Evolutionary conservation across 164 flowering plant species (phyloP).

Genomic region (Platanus orientalis): DNA sequence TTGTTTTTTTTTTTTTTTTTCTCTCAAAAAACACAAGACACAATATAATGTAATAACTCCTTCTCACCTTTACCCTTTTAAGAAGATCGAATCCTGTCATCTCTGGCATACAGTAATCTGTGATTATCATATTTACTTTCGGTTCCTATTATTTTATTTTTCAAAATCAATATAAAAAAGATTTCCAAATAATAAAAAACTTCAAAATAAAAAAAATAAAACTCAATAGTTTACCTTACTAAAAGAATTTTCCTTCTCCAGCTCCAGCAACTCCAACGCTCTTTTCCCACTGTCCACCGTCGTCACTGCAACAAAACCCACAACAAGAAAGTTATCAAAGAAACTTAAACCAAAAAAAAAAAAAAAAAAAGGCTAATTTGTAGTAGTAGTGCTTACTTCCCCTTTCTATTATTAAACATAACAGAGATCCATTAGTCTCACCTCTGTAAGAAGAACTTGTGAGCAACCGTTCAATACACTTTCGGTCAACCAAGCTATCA

Average conservation of each 20-base stretch:
- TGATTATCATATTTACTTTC: conserved; percentile 63
- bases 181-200: too few relatives aligned
- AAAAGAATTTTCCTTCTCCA: conserved; percentile 11
- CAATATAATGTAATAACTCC: neutral
- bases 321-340: neutral
- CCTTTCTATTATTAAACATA: too few relatives aligned
- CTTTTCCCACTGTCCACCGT: conserved; percentile 24
- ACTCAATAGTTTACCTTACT: conserved; percentile 4
- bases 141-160: conserved; percentile 20
- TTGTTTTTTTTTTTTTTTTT: too few relatives aligned
- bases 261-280: conserved; percentile 24
- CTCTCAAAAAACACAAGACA: neutral
- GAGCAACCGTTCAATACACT: conserved; percentile 20
- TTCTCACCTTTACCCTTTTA: conserved; percentile 62
- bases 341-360: neutral
- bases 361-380: neutral
- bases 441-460: conserved; percentile 26
- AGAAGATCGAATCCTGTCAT: conserved; percentile 85
- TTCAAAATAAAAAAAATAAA: too few relatives aligned
- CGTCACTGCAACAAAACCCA: conserved; percentile 20
- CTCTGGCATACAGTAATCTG: conserved; percentile 89
- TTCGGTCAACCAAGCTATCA: conserved; percentile 22
- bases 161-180: neutral
- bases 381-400: too few relatives aligned
- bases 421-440: neutral